phyloP scores from a whole-genome alignment of 106 monocot species.

The Dioscorea alata region DNA sequence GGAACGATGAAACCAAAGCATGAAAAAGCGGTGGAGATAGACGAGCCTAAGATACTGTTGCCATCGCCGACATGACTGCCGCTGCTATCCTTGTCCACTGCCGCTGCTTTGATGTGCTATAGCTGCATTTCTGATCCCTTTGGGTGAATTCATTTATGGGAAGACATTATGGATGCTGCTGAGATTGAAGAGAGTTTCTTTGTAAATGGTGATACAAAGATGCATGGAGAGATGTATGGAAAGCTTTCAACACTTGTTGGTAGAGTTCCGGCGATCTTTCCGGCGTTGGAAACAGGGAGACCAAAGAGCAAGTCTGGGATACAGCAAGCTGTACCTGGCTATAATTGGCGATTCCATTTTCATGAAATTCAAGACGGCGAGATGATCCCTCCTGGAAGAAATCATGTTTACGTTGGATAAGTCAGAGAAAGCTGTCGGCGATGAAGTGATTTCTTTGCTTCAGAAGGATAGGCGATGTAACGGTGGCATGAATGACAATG shows the following conservation, averaged over 20 bases:
- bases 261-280: constrained; percentile 63
- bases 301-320: constrained; percentile 80
- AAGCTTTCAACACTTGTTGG: constrained; percentile 45
- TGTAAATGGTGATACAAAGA: constrained; percentile 5
- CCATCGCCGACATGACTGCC: no score
- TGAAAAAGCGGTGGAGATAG: no score
- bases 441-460: constrained; percentile 56
- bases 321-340: constrained; percentile 93
- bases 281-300: no score
- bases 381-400: constrained; percentile 54
- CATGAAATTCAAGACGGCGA: constrained; percentile 73
- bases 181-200: constrained; percentile 8
- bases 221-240: constrained; percentile 73
- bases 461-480: constrained; percentile 46
- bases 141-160: background rate
- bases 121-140: no score
- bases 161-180: constrained; percentile 6
- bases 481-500: constrained; percentile 19
- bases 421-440: constrained; percentile 60
- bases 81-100: no score
- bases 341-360: constrained; percentile 62
- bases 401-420: constrained; percentile 54
- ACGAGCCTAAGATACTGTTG: no score
- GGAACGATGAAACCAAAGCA: no score
- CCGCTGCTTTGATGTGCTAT: no score